A percentile compares a stretch with the other conserved stretches of the same genome.
Evolutionary conservation across 106 monocot genomes (phyloP).

Genomic region (Apostasia ramifera): DNA sequence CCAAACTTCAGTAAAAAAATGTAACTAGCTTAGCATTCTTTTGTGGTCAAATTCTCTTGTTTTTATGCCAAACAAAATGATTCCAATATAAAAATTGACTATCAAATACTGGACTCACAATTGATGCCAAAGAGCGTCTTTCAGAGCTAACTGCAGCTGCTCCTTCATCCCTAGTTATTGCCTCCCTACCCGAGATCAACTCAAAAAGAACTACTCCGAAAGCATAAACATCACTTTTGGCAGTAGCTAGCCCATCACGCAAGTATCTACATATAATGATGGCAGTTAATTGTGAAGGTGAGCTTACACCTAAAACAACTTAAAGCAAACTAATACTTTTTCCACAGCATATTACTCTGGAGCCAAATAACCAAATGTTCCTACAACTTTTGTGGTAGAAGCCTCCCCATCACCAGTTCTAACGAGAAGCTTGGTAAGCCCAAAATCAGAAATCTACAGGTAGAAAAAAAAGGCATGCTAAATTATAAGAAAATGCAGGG

Average conservation of each 20-base stretch:
- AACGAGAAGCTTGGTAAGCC: slow-evolving; percentile 81
- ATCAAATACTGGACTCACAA: slow-evolving; percentile 46
- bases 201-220: slow-evolving; percentile 97
- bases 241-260: slow-evolving; percentile 88
- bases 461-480: neutral
- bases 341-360: slow-evolving; percentile 68
- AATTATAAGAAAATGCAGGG: neutral
- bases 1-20: too few species aligned
- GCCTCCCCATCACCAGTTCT: slow-evolving; percentile 67
- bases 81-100: neutral
- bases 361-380: slow-evolving; percentile 94
- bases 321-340: neutral
- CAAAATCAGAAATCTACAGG: slow-evolving; percentile 93
- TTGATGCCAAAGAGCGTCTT: slow-evolving; percentile 88
- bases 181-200: slow-evolving; percentile 89
- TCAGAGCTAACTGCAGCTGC: slow-evolving; percentile 39
- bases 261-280: slow-evolving; percentile 48
- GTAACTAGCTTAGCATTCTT: too few species aligned
- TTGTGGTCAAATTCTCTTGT: too few species aligned
- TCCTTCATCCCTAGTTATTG: slow-evolving; percentile 69
- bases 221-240: slow-evolving; percentile 98
- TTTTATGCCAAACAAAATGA: too few species aligned
- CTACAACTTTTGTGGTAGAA: slow-evolving; percentile 86
- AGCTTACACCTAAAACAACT: neutral
- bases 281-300: neutral